Percentiles rank a stretch among this genome's conserved stretches.
Conservation (phyloP, 306 rosid genomes). For the Pyrus bretschneideri region DNA sequence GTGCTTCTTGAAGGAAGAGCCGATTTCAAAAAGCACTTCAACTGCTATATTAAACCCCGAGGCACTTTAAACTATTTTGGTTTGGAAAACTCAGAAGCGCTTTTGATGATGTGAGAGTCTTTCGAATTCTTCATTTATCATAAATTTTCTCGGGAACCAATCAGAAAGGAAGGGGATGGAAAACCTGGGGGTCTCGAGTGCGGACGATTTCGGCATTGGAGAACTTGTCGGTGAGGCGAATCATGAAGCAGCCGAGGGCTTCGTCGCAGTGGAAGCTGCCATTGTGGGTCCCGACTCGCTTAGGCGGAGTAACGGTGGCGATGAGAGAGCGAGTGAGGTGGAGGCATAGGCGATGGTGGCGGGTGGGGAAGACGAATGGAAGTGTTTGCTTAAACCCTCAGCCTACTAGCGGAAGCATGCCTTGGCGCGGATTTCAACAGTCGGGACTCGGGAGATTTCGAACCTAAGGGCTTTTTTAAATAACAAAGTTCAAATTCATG, state of each 20-base stretch:
- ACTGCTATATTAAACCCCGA: too few relatives aligned
- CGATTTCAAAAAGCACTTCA: too few relatives aligned
- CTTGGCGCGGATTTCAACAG: background rate
- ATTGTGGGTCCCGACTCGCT: constrained; percentile 94
- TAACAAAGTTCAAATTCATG: too few relatives aligned
- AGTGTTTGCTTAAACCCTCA: constrained; percentile 2
- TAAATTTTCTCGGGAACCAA: background rate
- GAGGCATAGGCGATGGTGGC: background rate
- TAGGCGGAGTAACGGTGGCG: constrained; percentile 8
- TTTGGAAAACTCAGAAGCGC: too few relatives aligned
- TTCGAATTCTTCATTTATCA: too few relatives aligned
- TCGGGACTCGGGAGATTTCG: too few relatives aligned
- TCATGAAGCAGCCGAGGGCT: constrained; percentile 99
- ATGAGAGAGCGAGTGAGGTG: background rate
- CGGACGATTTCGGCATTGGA: constrained; percentile 72
- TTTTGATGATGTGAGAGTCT: too few relatives aligned
- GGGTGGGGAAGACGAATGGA: background rate
- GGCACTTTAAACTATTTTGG: too few relatives aligned
- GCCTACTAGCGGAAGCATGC: constrained; percentile 16
- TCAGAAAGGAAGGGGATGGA: background rate
- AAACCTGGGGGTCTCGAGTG: constrained; percentile 75
- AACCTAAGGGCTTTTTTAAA: too few relatives aligned
- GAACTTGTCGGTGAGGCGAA: constrained; percentile 71
- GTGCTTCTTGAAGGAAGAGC: too few relatives aligned
- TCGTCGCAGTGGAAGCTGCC: constrained; percentile 98